Conservation (phyloP, 305 asterid species). For the Withania somnifera region DNA sequence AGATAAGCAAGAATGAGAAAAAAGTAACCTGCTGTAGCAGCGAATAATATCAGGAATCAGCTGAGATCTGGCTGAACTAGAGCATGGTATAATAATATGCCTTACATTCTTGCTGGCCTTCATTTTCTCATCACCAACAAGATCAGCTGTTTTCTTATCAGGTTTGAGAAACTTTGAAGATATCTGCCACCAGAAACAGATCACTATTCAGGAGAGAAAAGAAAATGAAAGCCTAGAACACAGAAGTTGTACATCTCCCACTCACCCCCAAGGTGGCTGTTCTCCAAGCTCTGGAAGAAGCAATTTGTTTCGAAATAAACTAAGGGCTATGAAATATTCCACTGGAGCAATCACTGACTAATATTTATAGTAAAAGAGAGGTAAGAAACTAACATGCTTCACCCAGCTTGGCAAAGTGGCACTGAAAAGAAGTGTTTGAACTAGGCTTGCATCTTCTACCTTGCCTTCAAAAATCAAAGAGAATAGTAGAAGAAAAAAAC, state of each 20-base stretch:
- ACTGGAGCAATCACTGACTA: not conserved
- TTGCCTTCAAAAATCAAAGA: conserved; percentile 38
- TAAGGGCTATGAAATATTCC: not conserved
- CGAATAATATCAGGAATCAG: conserved; percentile 86
- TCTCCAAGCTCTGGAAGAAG: not conserved
- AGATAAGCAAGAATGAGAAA: not conserved
- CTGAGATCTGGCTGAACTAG: conserved; percentile 64
- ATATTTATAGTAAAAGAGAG: not conserved
- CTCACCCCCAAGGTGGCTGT: not conserved
- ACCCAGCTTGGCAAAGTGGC: conserved; percentile 94
- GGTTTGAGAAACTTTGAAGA: conserved; percentile 61
- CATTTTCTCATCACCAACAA: conserved; percentile 93
- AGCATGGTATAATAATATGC: conserved; percentile 86
- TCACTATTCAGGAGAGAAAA: not conserved
- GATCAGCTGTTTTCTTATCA: conserved; percentile 73
- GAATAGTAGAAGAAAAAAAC: not conserved
- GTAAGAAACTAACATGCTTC: conserved; percentile 38
- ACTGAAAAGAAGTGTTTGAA: conserved; percentile 94
- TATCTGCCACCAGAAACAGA: conserved; percentile 33
- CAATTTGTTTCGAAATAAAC: not conserved
- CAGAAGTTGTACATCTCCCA: not conserved
- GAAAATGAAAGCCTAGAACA: not conserved
- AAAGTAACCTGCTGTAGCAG: conserved; percentile 80
- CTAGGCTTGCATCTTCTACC: conserved; percentile 78
- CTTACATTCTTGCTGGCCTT: conserved; percentile 87